Evolutionary conservation across 805 yeast genomes (phyloP).

Genomic region (Saccharomycopsis schoenii): DNA sequence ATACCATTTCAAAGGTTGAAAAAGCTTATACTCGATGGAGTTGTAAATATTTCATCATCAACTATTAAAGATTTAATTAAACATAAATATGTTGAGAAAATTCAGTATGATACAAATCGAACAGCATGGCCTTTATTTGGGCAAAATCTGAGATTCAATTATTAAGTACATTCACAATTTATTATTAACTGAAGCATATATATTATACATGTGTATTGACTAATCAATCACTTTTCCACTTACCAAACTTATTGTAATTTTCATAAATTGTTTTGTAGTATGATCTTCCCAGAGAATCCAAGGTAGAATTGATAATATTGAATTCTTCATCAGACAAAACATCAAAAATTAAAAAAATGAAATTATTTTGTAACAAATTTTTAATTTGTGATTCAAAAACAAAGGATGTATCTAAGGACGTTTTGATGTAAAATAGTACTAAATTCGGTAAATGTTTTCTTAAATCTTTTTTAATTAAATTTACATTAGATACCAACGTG

Average conservation of each 20-base stretch:
- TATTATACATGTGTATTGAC: neutral
- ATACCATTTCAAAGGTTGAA: slow-evolving; percentile 1
- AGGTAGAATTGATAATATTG: slow-evolving; percentile 45
- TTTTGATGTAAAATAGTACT: slow-evolving; percentile 46
- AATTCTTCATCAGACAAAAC: slow-evolving; percentile 60
- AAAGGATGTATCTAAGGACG: slow-evolving; percentile 42
- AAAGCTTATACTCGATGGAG: slow-evolving; percentile 7
- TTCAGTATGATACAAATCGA: neutral
- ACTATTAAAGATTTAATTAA: slow-evolving; percentile 2
- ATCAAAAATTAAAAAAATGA: slow-evolving; percentile 57
- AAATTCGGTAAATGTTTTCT: slow-evolving; percentile 55
- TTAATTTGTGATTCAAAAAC: slow-evolving; percentile 30
- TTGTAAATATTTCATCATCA: neutral
- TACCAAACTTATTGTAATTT: slow-evolving; percentile 68
- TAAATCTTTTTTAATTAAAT: slow-evolving; percentile 47
- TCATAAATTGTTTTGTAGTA: slow-evolving; percentile 58
- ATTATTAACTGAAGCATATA: neutral
- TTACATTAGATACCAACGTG: slow-evolving; percentile 43
- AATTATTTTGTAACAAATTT: slow-evolving; percentile 37
- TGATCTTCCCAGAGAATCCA: slow-evolving; percentile 62
- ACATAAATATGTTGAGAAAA: slow-evolving; percentile 4
- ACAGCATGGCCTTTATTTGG: slow-evolving; percentile 8
- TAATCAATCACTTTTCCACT: slow-evolving; percentile 44
- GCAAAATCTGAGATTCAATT: slow-evolving; percentile 1
- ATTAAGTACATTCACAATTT: neutral